Base-by-base conservation (phyloP, 345 rosid genomes). In the Rhodamnia argentea region DNA sequence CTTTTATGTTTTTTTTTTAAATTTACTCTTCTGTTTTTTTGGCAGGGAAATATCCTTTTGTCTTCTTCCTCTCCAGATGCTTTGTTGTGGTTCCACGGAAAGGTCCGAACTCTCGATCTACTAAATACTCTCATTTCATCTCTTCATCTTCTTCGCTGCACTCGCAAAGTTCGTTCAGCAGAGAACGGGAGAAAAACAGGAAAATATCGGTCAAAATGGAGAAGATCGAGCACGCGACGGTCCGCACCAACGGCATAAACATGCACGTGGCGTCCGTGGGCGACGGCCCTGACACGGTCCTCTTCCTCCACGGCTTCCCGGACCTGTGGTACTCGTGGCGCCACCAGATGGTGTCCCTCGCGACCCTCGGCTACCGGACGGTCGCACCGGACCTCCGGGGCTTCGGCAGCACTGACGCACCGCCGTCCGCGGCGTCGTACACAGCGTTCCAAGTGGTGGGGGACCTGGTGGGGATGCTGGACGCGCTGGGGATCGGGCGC, bases 361-460 rank as follows among this genome's bases (percentile, higher is more conserved):
- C 95, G 11, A 62, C 90, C 29, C 86, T 90, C 15, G 96, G 98
- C 64, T 95, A 92, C 92, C 90, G 93, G 1, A 91, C 94, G 84
- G 86, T 94, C 56, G 96, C 98, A 50, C 98, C 95, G 8, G 96
- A 95, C 89, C 98, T 94, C 47, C 94, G 98, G 47, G 96, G 98
- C 4, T 95, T 82, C 60, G 96, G 95, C 32, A 93, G 93, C 87
- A 91, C 95, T 47, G 98, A 95, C 52, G 90, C 93, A 4, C 96
- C 96, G 0, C 88, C 93, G 1, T 85, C 87, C 24, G 27, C 24
- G 54, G 62, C 52, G 7, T 90, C 93, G 16, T 94, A 94, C 90
- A 90, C 94, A 1, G 86, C 22, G 24, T 24, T 90, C 78, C 90
- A 88, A 83, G 76, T 90, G 6, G 90, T 90, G 6, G 91, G 91